Evolutionary conservation across 768 basidiomycete genomes (phyloP).

Genomic region (Rhodotorula kratochvilovae): DNA sequence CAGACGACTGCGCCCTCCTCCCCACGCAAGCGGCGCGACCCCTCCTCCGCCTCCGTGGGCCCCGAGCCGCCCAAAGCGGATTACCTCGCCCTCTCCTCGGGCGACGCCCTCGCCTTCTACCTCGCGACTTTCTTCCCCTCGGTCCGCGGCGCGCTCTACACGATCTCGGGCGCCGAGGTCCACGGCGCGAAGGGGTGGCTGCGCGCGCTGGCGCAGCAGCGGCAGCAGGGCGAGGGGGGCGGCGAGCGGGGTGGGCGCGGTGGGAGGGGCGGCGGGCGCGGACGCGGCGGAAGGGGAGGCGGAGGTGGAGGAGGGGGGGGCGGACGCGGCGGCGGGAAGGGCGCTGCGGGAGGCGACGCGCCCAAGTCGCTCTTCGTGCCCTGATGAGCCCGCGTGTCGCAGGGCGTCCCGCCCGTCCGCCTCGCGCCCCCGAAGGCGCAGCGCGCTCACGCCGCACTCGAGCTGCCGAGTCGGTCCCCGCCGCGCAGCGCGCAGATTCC

Average conservation of each 20-base stretch:
- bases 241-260: not conserved
- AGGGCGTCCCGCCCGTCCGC: too few relatives aligned
- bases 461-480: too few relatives aligned
- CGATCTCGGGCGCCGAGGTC: not conserved
- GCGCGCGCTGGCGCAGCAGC: slow-evolving; percentile 4
- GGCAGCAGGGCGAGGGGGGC: not conserved
- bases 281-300: not conserved
- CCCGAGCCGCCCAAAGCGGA: not conserved
- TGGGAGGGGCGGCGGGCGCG: not conserved
- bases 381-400: not conserved
- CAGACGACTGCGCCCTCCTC: not conserved
- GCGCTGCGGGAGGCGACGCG: not conserved
- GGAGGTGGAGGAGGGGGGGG: not conserved
- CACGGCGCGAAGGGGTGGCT: slow-evolving; percentile 18
- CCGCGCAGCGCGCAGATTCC: too few relatives aligned
- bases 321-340: not conserved
- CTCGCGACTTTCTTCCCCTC: slow-evolving; percentile 25
- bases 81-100: slow-evolving; percentile 30
- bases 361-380: slow-evolving; percentile 18
- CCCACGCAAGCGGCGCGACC: not conserved
- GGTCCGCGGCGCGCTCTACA: not conserved
- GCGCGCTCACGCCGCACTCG: too few relatives aligned
- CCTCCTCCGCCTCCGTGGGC: not conserved
- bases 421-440: too few relatives aligned
- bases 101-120: slow-evolving; percentile 25